Evolutionary conservation across 78 protist species (phyloP).

Genomic region (Polysphondylium violaceum): DNA sequence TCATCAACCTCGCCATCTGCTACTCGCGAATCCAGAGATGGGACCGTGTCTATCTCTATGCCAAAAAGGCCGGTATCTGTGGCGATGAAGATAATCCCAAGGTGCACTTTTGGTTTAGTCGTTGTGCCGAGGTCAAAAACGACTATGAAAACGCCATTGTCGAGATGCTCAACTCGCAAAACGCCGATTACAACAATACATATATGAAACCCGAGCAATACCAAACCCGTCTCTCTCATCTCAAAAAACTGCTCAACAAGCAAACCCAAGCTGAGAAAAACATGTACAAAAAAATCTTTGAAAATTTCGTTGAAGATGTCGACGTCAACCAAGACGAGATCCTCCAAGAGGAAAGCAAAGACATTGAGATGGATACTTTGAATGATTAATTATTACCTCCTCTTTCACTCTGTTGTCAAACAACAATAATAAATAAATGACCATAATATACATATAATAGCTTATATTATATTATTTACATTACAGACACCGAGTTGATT

Average conservation of each 20-base stretch:
- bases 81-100: not conserved
- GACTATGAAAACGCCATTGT: not conserved
- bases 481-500: too few species aligned
- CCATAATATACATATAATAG: too few species aligned
- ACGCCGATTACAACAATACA: not conserved
- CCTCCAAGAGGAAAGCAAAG: too few species aligned
- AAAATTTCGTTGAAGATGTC: not conserved
- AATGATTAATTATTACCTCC: too few species aligned
- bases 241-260: not conserved
- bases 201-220: not conserved
- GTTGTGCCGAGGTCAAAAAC: not conserved
- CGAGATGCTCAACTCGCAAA: not conserved
- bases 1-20: not conserved
- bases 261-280: not conserved
- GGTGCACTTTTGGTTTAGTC: not conserved
- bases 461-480: too few species aligned
- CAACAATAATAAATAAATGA: not conserved
- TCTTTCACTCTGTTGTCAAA: not conserved
- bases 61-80: not conserved
- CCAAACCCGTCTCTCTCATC: not conserved
- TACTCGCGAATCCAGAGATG: not conserved
- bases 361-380: too few species aligned
- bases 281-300: constrained; percentile 10
- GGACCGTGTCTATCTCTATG: not conserved
- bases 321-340: too few species aligned